phyloP scores from a whole-genome alignment of 345 rosid species.

The Camelina neglecta region DNA sequence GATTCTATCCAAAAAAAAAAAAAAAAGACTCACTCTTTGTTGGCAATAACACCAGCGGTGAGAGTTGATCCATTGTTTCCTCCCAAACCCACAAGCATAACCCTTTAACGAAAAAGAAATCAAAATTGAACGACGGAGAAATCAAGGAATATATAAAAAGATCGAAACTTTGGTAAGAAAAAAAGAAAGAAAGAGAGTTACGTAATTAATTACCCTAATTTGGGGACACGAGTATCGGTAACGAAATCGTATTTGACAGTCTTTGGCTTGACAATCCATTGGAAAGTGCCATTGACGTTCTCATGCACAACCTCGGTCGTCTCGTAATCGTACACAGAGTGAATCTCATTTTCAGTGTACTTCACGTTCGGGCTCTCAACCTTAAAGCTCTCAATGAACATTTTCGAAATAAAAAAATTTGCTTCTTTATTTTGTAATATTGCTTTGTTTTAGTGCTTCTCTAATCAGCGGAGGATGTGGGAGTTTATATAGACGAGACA shows the following conservation, averaged over 20 bases:
- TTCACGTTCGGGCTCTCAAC: constrained; percentile 87
- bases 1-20: background rate
- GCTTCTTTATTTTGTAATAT: too few species aligned
- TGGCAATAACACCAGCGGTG: constrained; percentile 87
- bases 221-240: constrained; percentile 78
- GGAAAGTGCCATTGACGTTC: constrained; percentile 70
- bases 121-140: constrained; percentile 2
- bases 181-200: too few species aligned
- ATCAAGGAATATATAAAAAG: background rate
- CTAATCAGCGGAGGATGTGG: background rate
- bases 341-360: constrained; percentile 82
- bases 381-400: constrained; percentile 82
- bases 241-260: constrained; percentile 85
- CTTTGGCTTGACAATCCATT: constrained; percentile 92
- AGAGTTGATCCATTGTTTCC: constrained; percentile 98
- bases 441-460: background rate
- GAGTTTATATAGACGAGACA: constrained; percentile 13
- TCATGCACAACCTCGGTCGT: constrained; percentile 95
- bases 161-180: background rate
- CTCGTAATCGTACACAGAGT: constrained; percentile 81
- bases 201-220: constrained; percentile 64
- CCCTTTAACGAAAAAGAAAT: constrained; percentile 47
- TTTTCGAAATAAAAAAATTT: background rate
- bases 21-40: constrained; percentile 72
- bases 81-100: constrained; percentile 99